Conservation (phyloP, 352 stramenopile genomes). For the Pythium chondricola region DNA sequence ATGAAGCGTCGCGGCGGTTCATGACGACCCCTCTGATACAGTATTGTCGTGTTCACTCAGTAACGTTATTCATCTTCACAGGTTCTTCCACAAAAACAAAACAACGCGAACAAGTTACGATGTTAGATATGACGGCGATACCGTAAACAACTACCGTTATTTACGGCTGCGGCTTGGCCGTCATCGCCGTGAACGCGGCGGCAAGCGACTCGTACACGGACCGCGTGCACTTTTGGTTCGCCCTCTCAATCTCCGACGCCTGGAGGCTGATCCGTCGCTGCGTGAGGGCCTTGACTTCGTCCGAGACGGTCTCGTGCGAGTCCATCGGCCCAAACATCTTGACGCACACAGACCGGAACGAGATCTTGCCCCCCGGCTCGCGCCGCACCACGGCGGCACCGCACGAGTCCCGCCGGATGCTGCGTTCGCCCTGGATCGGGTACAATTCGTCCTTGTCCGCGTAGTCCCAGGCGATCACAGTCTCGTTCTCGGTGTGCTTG, state of each 20-base stretch:
- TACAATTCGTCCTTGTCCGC: slow-evolving; percentile 57
- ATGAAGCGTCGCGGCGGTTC: no score
- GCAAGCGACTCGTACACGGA: slow-evolving; percentile 44
- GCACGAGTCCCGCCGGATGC: slow-evolving; percentile 45
- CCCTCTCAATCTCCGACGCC: slow-evolving; percentile 40
- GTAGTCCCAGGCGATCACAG: slow-evolving; percentile 58
- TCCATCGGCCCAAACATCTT: slow-evolving; percentile 48
- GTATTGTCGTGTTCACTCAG: no score
- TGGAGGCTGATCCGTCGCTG: slow-evolving; percentile 46
- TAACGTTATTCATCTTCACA: no score
- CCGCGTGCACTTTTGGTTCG: slow-evolving; percentile 40
- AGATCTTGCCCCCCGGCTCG: slow-evolving; percentile 39
- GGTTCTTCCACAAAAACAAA: no score
- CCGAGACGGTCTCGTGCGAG: slow-evolving; percentile 19
- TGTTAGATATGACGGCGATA: no score
- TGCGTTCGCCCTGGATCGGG: slow-evolving; percentile 18
- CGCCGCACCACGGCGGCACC: slow-evolving; percentile 36
- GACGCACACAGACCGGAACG: slow-evolving; percentile 46
- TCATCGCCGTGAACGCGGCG: no score
- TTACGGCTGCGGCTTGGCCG: no score
- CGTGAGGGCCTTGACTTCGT: slow-evolving; percentile 26
- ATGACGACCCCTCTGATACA: no score
- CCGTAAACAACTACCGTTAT: no score
- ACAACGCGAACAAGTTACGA: no score
- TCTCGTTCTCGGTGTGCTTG: slow-evolving; percentile 22